These are phyloP conservation scores for Aspergillus puulaauensis DNA, from an alignment of 2,329 filamentous ascomycete genomes.

Conservation along the genomic window DNA sequence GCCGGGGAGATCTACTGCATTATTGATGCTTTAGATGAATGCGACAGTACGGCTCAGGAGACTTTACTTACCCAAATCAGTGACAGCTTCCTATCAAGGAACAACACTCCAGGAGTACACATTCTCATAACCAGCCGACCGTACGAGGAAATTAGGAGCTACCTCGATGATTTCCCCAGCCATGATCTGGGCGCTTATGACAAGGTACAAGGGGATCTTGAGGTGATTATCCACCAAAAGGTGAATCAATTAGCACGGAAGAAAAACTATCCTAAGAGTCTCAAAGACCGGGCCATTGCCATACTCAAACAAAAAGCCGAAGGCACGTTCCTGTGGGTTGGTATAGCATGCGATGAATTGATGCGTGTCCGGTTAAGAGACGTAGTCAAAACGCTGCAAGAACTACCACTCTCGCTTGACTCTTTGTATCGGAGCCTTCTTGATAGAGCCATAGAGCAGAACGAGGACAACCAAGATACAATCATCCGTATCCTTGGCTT, in stretches of 20 bases:
- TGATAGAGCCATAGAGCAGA: neutral
- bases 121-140: neutral
- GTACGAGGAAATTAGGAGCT: neutral
- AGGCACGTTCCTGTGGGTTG: conserved; percentile 19
- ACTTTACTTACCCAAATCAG: conserved; percentile 14
- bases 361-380: neutral
- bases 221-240: neutral
- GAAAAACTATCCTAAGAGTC: conserved; percentile 2
- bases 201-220: neutral
- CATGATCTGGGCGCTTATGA: neutral
- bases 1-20: conserved; percentile 16
- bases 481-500: neutral
- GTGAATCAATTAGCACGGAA: conserved; percentile 12
- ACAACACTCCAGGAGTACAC: neutral
- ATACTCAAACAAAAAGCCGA: conserved; percentile 18
- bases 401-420: neutral
- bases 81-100: conserved; percentile 4
- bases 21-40: conserved; percentile 25
- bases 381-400: neutral
- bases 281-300: neutral
- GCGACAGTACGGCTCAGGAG: conserved; percentile 15
- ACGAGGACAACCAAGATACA: neutral
- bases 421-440: conserved; percentile 7
- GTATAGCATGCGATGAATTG: conserved; percentile 16
- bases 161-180: neutral